Percentiles rank a stretch among this genome's conserved stretches.
Conservation (phyloP, 2,329 filamentous ascomycete species). For the Alternaria novae-zelandiae region DNA sequence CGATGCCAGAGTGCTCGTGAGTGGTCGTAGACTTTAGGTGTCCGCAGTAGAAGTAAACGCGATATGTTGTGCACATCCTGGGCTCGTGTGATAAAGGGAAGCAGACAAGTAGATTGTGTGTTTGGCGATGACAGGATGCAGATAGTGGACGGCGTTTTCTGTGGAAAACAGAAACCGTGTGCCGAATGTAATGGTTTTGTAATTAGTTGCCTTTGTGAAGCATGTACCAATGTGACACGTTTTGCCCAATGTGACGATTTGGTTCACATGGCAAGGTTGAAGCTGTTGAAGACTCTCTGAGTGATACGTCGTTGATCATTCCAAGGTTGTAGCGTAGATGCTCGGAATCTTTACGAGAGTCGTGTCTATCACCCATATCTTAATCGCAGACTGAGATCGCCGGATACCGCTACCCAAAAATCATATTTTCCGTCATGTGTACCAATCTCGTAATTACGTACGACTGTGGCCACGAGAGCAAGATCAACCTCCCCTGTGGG, state of each 20-base stretch:
- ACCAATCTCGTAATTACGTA: background rate
- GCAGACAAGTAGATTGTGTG: background rate
- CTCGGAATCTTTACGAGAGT: background rate
- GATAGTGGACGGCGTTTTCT: background rate
- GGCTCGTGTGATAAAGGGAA: background rate
- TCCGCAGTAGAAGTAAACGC: slow-evolving; percentile 1
- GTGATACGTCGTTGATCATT: background rate
- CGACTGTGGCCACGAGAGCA: background rate
- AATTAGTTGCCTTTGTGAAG: background rate
- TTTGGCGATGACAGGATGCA: background rate
- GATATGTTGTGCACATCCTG: background rate
- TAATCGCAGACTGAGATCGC: background rate
- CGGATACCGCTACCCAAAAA: background rate
- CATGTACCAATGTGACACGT: background rate
- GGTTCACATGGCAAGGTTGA: background rate
- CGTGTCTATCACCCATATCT: background rate
- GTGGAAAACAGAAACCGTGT: background rate
- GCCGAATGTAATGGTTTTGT: background rate
- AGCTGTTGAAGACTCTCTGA: background rate
- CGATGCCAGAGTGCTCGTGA: background rate
- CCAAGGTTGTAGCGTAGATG: background rate
- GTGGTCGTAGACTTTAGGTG: background rate
- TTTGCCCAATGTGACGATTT: background rate
- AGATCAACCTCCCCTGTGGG: background rate
- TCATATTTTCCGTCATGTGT: background rate